Evolutionary conservation across 805 yeast genomes (phyloP).

Genomic region (Lachancea waltii): DNA sequence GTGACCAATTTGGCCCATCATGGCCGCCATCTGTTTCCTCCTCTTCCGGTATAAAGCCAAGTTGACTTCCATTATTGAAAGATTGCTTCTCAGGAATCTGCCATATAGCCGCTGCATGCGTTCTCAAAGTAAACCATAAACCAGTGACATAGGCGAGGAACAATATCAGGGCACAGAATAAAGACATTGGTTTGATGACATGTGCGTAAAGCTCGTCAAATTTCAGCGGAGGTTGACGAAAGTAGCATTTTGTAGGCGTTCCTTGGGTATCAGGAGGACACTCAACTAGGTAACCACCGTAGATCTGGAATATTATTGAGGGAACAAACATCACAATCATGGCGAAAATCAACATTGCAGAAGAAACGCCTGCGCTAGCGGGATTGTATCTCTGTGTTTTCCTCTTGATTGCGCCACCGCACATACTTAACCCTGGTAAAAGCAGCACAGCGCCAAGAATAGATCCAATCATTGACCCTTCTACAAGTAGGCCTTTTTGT

Average conservation of each 20-base stretch:
- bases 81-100: conserved; percentile 44
- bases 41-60: conserved; percentile 16
- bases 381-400: conserved; percentile 96
- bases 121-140: conserved; percentile 83
- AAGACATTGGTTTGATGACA: conserved; percentile 75
- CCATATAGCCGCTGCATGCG: conserved; percentile 97
- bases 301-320: conserved; percentile 80
- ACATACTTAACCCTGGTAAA: conserved; percentile 93
- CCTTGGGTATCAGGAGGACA: conserved; percentile 38
- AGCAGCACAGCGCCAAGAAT: conserved; percentile 86
- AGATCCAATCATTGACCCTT: conserved; percentile 93
- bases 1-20: conserved; percentile 96
- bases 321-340: conserved; percentile 90
- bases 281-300: conserved; percentile 74
- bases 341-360: conserved; percentile 90
- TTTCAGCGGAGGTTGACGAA: conserved; percentile 67
- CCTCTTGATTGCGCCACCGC: conserved; percentile 89
- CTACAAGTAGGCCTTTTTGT: conserved; percentile 81
- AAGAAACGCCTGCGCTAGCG: conserved; percentile 92
- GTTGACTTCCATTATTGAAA: conserved; percentile 14
- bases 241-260: conserved; percentile 48
- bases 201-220: conserved; percentile 58
- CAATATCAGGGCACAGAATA: conserved; percentile 71
- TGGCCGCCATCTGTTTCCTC: conserved; percentile 57
- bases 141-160: conserved; percentile 85